Evolutionary conservation across 169 alveolate species (phyloP), one percentile per base, ranked within the genome.

Genomic region (Cryptosporidium tyzzeri): DNA sequence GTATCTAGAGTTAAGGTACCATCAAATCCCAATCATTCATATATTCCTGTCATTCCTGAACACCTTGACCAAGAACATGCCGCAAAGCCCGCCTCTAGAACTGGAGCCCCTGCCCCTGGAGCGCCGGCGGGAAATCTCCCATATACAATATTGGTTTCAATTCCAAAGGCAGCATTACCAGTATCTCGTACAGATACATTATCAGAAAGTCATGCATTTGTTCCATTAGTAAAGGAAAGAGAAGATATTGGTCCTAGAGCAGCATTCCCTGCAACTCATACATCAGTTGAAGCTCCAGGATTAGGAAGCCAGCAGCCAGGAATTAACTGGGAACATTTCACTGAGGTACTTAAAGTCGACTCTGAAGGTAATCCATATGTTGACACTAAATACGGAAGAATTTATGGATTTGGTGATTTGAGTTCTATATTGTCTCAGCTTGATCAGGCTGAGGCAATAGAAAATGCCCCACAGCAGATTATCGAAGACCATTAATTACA

Each of bases 251-350:
- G 59, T 18, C 80, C 73, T 3, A 80, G 69, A 29, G 89, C 89
- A 6, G 74, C 89, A 26, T 80, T 80, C 35, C 89, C 89, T 29
- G 89, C 89, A 6, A 62, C 74, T 67, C 89, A 65, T 44, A 80
- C 89, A 14, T n/a, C 31, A 0, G 59, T 62, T 10, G 35, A 59
- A 45, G 89, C 89, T 62, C 89, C 89, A 29, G 89, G 74, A 39
- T 29, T 26, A 3, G 80, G 69, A 59, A 31, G 16, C 1, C 65
- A 59, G 48, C 37, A 9, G 0, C 12, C 26, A 23, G 75, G 75
- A 9, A 39, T 80, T 10, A 41, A 59, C 0, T 80, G 89, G 89
- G 80, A 80, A 51, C 89, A 80, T 16, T 80, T 31, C 23, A 33
- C 74, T 1, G 80, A 80, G 33, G 5, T 80, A 41, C 48, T 80